Conservation (phyloP, 306 rosid species). For the Potentilla sterilis region DNA sequence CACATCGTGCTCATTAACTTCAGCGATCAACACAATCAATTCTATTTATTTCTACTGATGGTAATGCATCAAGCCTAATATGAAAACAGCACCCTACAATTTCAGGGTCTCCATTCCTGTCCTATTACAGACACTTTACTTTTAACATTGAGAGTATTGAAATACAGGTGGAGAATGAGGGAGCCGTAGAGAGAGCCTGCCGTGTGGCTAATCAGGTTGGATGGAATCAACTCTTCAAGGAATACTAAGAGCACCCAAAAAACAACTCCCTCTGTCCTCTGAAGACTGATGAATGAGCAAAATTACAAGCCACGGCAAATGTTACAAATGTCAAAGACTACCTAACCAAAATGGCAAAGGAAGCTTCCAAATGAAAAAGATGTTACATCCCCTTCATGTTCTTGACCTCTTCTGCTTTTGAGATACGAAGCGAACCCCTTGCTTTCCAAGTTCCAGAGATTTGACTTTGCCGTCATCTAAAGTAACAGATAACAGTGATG, state of each 20-base stretch:
- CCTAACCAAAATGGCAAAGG: conserved; percentile 16
- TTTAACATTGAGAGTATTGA: background rate
- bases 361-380: conserved; percentile 17
- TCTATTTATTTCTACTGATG: background rate
- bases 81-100: conserved; percentile 12
- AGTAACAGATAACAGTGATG: conserved; percentile 63
- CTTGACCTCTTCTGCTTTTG: conserved; percentile 75
- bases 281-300: background rate
- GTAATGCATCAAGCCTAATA: conserved; percentile 16
- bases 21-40: background rate
- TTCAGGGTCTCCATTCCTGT: conserved; percentile 13
- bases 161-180: conserved; percentile 9
- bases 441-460: conserved; percentile 70
- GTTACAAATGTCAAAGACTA: background rate
- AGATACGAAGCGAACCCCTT: conserved; percentile 81
- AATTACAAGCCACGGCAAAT: conserved; percentile 10
- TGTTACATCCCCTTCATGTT: conserved; percentile 43
- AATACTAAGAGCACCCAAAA: background rate
- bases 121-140: conserved; percentile 12
- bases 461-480: conserved; percentile 69
- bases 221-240: conserved; percentile 3
- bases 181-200: background rate
- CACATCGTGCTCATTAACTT: too few species aligned
- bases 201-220: background rate
- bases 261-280: background rate